Base-by-base conservation (phyloP, 176 grass and related monocot genomes). In the Pontederia paniculata region DNA sequence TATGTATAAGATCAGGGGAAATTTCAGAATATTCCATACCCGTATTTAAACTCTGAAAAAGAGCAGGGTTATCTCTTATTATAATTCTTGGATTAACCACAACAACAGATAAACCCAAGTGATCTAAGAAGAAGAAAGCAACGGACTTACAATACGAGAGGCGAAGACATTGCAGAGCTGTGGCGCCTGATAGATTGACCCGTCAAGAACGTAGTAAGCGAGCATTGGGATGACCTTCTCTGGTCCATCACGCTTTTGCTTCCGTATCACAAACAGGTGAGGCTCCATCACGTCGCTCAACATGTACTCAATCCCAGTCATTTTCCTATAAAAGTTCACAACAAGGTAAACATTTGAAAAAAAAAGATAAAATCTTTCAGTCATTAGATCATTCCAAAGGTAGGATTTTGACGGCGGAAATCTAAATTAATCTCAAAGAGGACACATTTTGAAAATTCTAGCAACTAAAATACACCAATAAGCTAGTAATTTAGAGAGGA, bases 181-280 rank as follows among this genome's bases (percentile, higher is more conserved):
- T n/a, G 93, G 93, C 50, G 93, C 74, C 86, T 97, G 93, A 74
- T 97, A 97, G 81, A 90, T 90, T 51, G 86, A 97, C 0, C 93
- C 93, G 14, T 97, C 93, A 6, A 97, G 86, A 73, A 97, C 81
- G 73, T 97, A 97, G 63, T 97, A 97, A 6, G 74, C 45, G 41
- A 97, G 93, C 83, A 97, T 70, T 28, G 80, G 61, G 37, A 1
- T 71, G 8, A 80, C 70, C 66, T 80, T 97, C 44, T 97, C 93
- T 7, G 86, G 70, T 50, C 70, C 88, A 43, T 84, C 80, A 50
- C 93, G 73, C 80, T 75, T 97, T 80, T 97, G 86, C 81, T 97
- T 97, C 57, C 86, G 83, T 43, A 97, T 90, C 46, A 97, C 86
- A 74, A 90, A 97, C 23, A 97, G 61, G 58, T 97, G 77, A 48